phyloP scores from a whole-genome alignment of 805 yeast species.

The Pichia deserticola region DNA sequence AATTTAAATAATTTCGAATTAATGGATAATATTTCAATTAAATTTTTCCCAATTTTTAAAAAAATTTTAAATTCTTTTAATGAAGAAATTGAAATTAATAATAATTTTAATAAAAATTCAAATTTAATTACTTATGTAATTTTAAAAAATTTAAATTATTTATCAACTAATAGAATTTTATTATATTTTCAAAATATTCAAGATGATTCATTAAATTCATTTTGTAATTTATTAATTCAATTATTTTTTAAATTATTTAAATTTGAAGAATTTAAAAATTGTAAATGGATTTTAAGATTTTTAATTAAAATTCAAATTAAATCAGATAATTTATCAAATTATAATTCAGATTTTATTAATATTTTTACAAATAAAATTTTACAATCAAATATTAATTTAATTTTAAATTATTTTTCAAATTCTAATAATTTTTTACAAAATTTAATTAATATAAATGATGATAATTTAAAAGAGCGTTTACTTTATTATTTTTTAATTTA shows the following conservation, averaged over 20 bases:
- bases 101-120: not conserved
- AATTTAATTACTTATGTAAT: constrained; percentile 38
- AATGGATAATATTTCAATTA: constrained; percentile 46
- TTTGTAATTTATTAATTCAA: not conserved
- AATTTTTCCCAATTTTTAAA: constrained; percentile 48
- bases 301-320: constrained; percentile 4
- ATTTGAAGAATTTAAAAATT: not conserved
- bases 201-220: constrained; percentile 1
- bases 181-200: constrained; percentile 29
- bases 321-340: not conserved
- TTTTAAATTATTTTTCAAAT: not conserved
- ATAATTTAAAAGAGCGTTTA: not conserved
- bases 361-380: not conserved
- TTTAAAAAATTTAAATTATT: constrained; percentile 71
- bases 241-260: not conserved
- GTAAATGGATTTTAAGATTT: constrained; percentile 8
- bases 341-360: not conserved
- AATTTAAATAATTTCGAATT: constrained; percentile 49
- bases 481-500: constrained; percentile 3
- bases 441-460: not conserved
- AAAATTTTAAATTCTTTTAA: constrained; percentile 4
- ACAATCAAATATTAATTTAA: not conserved
- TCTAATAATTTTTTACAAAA: not conserved
- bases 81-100: not conserved
- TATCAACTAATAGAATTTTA: constrained; percentile 68